Conservation (phyloP, 257 asterid genomes). For the Henckelia pumila region DNA sequence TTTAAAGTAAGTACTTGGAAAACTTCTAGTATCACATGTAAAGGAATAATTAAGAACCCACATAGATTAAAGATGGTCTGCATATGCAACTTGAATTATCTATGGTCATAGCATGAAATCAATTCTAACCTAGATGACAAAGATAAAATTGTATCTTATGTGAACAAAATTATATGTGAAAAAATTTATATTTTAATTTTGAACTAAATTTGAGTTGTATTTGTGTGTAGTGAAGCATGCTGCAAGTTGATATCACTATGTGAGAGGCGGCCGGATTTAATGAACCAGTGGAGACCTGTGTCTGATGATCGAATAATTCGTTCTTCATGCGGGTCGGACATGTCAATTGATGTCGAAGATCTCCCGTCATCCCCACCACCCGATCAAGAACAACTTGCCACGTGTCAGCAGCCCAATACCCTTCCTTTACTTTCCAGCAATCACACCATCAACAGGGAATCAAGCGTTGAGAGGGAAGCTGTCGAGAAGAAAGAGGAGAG, state of each 20-base stretch:
- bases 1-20: conserved; percentile 54
- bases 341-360: conserved; percentile 46
- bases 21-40: neutral
- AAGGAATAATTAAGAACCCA: neutral
- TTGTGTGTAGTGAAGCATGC: conserved; percentile 78
- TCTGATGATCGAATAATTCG: conserved; percentile 54
- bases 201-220: neutral
- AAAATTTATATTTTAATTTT: no score
- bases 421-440: conserved; percentile 27
- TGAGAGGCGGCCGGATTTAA: conserved; percentile 58
- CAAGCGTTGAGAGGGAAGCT: conserved; percentile 37
- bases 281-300: conserved; percentile 45
- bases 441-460: conserved; percentile 31
- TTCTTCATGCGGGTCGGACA: conserved; percentile 52
- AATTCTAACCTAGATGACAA: neutral
- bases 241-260: conserved; percentile 55
- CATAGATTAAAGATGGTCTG: neutral
- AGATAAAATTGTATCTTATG: no score
- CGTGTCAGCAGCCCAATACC: conserved; percentile 28
- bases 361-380: conserved; percentile 34
- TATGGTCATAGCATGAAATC: neutral
- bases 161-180: neutral
- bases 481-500: conserved; percentile 35
- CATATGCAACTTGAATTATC: neutral
- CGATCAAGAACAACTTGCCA: conserved; percentile 28